phyloP scores from a whole-genome alignment of 345 rosid genomes.

The Salix purpurea region DNA sequence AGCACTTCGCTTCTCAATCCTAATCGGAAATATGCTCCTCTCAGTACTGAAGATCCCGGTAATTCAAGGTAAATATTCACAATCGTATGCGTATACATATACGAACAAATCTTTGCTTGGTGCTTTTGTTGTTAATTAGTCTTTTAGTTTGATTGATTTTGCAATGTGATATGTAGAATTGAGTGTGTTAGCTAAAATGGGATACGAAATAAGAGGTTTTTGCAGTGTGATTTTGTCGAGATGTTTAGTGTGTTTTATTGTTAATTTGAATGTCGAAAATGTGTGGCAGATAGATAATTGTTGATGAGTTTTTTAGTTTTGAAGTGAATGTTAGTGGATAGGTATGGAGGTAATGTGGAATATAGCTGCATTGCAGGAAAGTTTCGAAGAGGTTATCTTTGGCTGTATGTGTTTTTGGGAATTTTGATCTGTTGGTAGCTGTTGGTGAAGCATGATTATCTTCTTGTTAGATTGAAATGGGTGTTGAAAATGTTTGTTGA shows the following conservation, averaged over 20 bases:
- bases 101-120: not conserved
- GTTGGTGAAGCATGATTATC: not conserved
- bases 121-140: not conserved
- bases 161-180: not conserved
- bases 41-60: conserved; percentile 86
- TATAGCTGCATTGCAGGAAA: not conserved
- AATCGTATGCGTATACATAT: too few relatives aligned
- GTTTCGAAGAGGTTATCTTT: not conserved
- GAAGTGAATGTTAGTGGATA: not conserved
- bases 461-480: not conserved
- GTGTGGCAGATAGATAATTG: not conserved
- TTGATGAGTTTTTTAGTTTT: not conserved
- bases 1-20: conserved; percentile 70
- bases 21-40: conserved; percentile 67
- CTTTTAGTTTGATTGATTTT: not conserved
- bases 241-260: not conserved
- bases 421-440: not conserved
- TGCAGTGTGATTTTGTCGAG: not conserved
- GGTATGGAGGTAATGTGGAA: not conserved
- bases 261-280: not conserved
- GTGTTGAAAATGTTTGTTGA: not conserved
- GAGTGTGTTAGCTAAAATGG: not conserved
- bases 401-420: not conserved
- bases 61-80: conserved; percentile 50
- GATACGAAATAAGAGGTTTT: not conserved